These are phyloP conservation scores for Torulaspora delbrueckii DNA, from an alignment of 805 yeast genomes.

Conservation along the genomic window DNA sequence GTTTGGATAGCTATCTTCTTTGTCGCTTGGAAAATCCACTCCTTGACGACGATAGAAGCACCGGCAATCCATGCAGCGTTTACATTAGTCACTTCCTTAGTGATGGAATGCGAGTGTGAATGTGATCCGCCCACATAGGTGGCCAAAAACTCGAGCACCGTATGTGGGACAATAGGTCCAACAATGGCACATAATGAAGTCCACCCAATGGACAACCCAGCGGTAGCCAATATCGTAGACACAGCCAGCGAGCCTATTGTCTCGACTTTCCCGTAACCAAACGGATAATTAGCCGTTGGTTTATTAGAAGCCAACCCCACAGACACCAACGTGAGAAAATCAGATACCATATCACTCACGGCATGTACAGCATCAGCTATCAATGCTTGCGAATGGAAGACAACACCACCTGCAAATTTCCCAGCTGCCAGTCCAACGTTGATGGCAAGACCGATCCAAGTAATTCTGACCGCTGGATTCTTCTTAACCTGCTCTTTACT, in stretches of 20 bases:
- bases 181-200: conserved; percentile 63
- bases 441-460: conserved; percentile 83
- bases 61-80: conserved; percentile 97
- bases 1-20: conserved; percentile 69
- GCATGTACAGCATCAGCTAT: conserved; percentile 95
- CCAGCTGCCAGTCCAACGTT: conserved; percentile 83
- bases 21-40: conserved; percentile 81
- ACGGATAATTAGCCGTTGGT: conserved; percentile 61
- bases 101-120: conserved; percentile 35
- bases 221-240: conserved; percentile 72
- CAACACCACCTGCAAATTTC: conserved; percentile 84
- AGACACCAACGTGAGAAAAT: conserved; percentile 81
- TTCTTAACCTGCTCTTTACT: conserved; percentile 43
- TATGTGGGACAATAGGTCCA: conserved; percentile 62
- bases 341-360: conserved; percentile 82
- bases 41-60: conserved; percentile 81
- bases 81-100: conserved; percentile 52
- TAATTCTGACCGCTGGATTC: conserved; percentile 87
- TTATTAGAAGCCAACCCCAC: conserved; percentile 67
- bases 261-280: conserved; percentile 91
- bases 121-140: conserved; percentile 35
- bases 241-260: conserved; percentile 89
- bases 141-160: conserved; percentile 50
- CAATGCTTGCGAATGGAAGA: conserved; percentile 91
- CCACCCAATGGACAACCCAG: conserved; percentile 91